Percentiles rank a stretch among this genome's conserved stretches.
These are phyloP conservation scores for Lophiostoma macrostomum DNA, from an alignment of 495 filamentous ascomycete species.

Conservation along the genomic window DNA sequence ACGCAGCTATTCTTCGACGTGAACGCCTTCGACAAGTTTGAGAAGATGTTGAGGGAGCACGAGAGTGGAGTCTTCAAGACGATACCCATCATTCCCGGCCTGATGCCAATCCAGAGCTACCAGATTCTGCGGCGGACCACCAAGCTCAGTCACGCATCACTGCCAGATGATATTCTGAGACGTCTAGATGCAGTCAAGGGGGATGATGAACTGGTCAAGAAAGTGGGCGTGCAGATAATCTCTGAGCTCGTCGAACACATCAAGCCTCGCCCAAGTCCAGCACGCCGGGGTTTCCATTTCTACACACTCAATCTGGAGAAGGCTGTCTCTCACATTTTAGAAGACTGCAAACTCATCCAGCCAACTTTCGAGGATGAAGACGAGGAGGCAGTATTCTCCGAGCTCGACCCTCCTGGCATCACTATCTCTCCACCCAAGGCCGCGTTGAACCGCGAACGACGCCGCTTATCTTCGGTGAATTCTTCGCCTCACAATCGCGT, in stretches of 20 bases:
- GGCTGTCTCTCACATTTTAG: slow-evolving; percentile 87
- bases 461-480: slow-evolving; percentile 46
- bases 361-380: slow-evolving; percentile 28
- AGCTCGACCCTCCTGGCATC: slow-evolving; percentile 47
- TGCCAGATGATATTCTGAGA: slow-evolving; percentile 66
- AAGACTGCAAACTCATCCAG: slow-evolving; percentile 79
- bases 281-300: slow-evolving; percentile 85
- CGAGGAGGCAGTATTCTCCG: slow-evolving; percentile 49
- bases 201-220: slow-evolving; percentile 90
- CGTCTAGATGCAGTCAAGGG: slow-evolving; percentile 76
- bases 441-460: slow-evolving; percentile 13
- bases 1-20: slow-evolving; percentile 97
- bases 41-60: slow-evolving; percentile 73
- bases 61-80: slow-evolving; percentile 81
- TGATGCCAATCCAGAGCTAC: slow-evolving; percentile 98
- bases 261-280: slow-evolving; percentile 55
- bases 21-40: slow-evolving; percentile 74
- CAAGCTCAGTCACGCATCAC: slow-evolving; percentile 85
- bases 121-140: slow-evolving; percentile 91
- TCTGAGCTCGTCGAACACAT: slow-evolving; percentile 68
- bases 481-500: slow-evolving; percentile 78
- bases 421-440: slow-evolving; percentile 33
- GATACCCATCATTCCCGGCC: slow-evolving; percentile 86
- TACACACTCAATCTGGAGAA: slow-evolving; percentile 97
- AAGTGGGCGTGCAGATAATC: slow-evolving; percentile 60